These are phyloP conservation scores for Quercus lobata DNA, from an alignment of 331 rosid genomes.

Conservation along the genomic window DNA sequence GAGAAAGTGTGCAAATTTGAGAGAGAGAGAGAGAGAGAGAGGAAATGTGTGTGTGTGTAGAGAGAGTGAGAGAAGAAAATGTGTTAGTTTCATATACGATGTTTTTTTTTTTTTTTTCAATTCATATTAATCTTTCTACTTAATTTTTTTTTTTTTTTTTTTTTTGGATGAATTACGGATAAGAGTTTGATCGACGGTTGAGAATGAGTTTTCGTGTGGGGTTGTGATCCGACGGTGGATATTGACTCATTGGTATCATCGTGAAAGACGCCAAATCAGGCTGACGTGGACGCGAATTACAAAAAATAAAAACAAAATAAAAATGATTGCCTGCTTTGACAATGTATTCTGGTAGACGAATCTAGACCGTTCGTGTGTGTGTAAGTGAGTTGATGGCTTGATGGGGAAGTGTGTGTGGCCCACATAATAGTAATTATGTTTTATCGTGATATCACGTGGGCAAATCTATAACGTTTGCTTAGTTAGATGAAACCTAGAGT, in stretches of 20 bases:
- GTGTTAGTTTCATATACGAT: background rate
- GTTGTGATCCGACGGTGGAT: slow-evolving; percentile 40
- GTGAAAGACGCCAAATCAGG: slow-evolving; percentile 28
- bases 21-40: slow-evolving; percentile 7
- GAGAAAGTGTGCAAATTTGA: background rate
- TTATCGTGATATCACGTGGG: background rate
- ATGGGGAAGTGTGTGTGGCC: background rate
- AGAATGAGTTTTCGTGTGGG: background rate
- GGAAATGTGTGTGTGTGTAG: background rate
- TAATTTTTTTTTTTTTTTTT: too few relatives aligned
- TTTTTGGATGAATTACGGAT: slow-evolving; percentile 28
- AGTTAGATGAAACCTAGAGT: background rate
- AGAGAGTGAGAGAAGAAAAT: background rate
- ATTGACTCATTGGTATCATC: slow-evolving; percentile 15
- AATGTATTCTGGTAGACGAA: background rate
- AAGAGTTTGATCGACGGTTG: slow-evolving; percentile 39
- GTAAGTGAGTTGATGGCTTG: background rate
- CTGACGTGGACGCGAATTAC: slow-evolving; percentile 29
- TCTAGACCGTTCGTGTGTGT: background rate
- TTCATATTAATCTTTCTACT: slow-evolving; percentile 4
- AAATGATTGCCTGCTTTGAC: background rate
- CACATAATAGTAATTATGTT: too few relatives aligned
- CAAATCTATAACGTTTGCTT: background rate
- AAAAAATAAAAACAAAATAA: background rate
- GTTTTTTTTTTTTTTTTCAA: background rate